These are phyloP conservation scores for Penicillium sp. DNA, from an alignment of 2,329 filamentous ascomycete genomes.

Conservation along the genomic window DNA sequence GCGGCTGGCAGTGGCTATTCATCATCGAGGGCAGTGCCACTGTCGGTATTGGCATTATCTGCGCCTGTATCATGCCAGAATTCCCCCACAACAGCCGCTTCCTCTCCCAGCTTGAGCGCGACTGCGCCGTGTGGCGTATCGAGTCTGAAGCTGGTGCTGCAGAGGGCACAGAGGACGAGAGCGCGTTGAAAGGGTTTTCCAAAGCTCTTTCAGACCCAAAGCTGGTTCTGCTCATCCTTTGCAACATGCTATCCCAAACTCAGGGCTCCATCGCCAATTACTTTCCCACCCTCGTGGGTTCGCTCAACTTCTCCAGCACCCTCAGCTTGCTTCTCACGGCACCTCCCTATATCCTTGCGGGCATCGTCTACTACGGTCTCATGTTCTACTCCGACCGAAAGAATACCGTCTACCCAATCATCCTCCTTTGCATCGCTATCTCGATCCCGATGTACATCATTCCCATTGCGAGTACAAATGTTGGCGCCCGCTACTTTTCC, in stretches of 20 bases:
- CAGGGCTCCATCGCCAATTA: slow-evolving; percentile 34
- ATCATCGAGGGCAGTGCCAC: slow-evolving; percentile 30
- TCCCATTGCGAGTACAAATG: slow-evolving; percentile 36
- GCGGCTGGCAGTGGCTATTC: slow-evolving; percentile 30
- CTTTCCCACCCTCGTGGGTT: slow-evolving; percentile 26
- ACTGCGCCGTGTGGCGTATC: slow-evolving; percentile 25
- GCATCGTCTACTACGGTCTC: slow-evolving; percentile 35
- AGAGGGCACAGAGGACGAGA: slow-evolving; percentile 37
- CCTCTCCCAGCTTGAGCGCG: slow-evolving; percentile 19
- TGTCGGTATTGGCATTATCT: slow-evolving; percentile 30
- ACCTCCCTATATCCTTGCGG: slow-evolving; percentile 47
- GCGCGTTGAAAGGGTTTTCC: slow-evolving; percentile 20
- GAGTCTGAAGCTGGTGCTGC: slow-evolving; percentile 40
- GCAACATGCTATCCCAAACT: slow-evolving; percentile 41
- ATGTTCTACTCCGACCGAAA: slow-evolving; percentile 40
- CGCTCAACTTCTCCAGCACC: slow-evolving; percentile 29
- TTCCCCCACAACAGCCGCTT: slow-evolving; percentile 43
- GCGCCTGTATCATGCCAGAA: slow-evolving; percentile 38
- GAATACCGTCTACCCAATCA: slow-evolving; percentile 36
- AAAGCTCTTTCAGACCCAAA: slow-evolving; percentile 38
- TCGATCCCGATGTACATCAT: slow-evolving; percentile 41
- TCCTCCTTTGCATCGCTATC: slow-evolving; percentile 35
- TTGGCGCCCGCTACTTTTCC: slow-evolving; percentile 43
- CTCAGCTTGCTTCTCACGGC: slow-evolving; percentile 48
- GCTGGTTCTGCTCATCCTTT: slow-evolving; percentile 38